Base-by-base conservation (phyloP, 208 protist species). In the Trypanosoma avium region DNA sequence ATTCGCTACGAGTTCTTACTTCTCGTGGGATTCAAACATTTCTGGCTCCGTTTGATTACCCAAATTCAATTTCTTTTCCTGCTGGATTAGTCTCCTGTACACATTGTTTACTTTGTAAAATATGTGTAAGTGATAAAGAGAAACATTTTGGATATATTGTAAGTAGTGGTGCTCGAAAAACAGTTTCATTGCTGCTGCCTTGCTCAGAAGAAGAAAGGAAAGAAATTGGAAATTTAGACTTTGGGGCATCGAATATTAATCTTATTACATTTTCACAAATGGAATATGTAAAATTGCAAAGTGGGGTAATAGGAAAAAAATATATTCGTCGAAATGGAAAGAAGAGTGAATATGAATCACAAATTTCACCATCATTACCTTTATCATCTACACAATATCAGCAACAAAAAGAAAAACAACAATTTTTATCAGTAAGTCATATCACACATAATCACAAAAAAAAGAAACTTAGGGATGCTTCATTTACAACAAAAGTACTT, bases 1-100 rank as follows among this genome's bases (percentile, higher is more conserved):
- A 77, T 59, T 75, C 81, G 26, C 55, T 91, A 4, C 75, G 76
- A 24, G 47, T 86, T 33, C 26, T 91, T 6, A 73, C 80, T 40
- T 48, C 27, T 10, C 61, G 73, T 19, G 84, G 81, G 10, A 79
- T 91, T 48, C 67, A 75, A 26, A 86, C 79, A 15, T 53, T 88
- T 49, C 60, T 88, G 30, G 67, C 73, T 0, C 72, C 79, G n/a
- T 29, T 73, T 10, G 76, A 82, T 53, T 86, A 75, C 55, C 15
- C 64, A 12, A 45, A 40, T 22, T 42, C 9, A 15, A 12, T 13
- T 0, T 7, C 21, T 2, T 13, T 60, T 30, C 10, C 55, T 12
- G 2, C 4, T 32, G 47, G 58, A 21, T 36, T 72, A 10, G 29
- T 65, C 17, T 47, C 15, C 40, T 72, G 66, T 22, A 43, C 66